Conservation (phyloP, 345 rosid genomes). For the Abelmoschus esculentus region DNA sequence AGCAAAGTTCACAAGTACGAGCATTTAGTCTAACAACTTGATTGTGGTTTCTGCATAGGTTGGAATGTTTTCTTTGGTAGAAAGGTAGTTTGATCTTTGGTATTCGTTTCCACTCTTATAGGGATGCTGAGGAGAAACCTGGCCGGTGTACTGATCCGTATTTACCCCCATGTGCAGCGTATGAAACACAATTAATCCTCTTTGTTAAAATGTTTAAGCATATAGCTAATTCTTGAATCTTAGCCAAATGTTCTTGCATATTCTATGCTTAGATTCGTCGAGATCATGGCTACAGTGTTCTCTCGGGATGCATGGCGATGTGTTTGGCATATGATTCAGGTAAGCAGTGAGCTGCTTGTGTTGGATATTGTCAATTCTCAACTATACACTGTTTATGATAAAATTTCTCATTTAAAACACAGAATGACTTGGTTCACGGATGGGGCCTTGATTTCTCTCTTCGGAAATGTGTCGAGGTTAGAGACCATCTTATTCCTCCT, state of each 20-base stretch:
- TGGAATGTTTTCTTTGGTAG: neutral
- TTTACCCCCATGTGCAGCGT: slow-evolving; percentile 98
- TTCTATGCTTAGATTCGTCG: slow-evolving; percentile 60
- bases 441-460: slow-evolving; percentile 75
- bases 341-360: neutral
- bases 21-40: neutral
- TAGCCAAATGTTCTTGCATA: neutral
- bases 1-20: slow-evolving; percentile 87
- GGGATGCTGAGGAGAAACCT: slow-evolving; percentile 68
- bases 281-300: slow-evolving; percentile 97
- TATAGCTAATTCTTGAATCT: slow-evolving; percentile 1
- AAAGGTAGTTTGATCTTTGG: slow-evolving; percentile 2
- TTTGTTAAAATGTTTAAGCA: neutral
- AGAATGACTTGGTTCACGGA: slow-evolving; percentile 77
- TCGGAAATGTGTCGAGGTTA: slow-evolving; percentile 60
- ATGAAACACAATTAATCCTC: slow-evolving; percentile 20
- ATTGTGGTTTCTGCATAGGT: neutral
- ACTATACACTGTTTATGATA: neutral
- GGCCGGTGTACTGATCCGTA: slow-evolving; percentile 78
- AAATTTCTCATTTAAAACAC: slow-evolving; percentile 9
- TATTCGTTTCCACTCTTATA: slow-evolving; percentile 21
- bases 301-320: slow-evolving; percentile 94
- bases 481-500: slow-evolving; percentile 15
- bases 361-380: neutral
- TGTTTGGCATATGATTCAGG: slow-evolving; percentile 98